phyloP scores from a whole-genome alignment of 2,329 filamentous ascomycete genomes.

The Westerdykella ornata region DNA sequence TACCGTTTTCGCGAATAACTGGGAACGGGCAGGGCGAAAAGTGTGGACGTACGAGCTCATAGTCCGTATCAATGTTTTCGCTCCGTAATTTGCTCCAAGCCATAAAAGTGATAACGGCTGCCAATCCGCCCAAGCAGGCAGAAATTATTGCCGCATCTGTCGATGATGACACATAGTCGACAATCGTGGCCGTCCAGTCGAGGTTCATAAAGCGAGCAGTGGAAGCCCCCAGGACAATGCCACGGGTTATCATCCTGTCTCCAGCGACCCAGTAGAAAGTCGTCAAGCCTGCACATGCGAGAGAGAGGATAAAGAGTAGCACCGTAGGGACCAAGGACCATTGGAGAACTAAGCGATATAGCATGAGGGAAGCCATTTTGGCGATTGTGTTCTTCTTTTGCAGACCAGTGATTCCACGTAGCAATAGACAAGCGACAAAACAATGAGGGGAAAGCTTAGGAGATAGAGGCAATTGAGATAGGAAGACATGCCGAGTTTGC shows the following conservation, averaged over 20 bases:
- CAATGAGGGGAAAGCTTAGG: too few relatives aligned
- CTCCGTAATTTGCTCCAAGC: conserved; percentile 21
- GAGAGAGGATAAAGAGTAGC: conserved; percentile 22
- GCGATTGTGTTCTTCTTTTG: too few relatives aligned
- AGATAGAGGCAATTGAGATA: too few relatives aligned
- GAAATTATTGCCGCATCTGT: conserved; percentile 26
- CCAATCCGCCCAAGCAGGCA: conserved; percentile 20
- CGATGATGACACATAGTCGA: conserved; percentile 19
- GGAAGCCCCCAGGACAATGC: not conserved
- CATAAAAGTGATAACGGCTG: conserved; percentile 19
- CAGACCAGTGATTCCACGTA: too few relatives aligned
- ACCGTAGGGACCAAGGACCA: conserved; percentile 19
- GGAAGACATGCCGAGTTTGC: too few relatives aligned
- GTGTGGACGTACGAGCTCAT: conserved; percentile 14
- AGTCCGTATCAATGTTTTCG: conserved; percentile 20
- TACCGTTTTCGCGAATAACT: not conserved
- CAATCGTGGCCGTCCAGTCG: conserved; percentile 17
- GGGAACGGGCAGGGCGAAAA: not conserved
- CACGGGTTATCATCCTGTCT: conserved; percentile 20
- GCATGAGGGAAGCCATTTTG: conserved; percentile 4
- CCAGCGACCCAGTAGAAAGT: conserved; percentile 27
- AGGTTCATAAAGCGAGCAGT: conserved; percentile 7
- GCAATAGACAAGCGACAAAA: too few relatives aligned
- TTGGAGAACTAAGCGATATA: conserved; percentile 17
- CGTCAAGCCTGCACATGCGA: conserved; percentile 24